Evolutionary conservation across 1,284 basidiomycete genomes (phyloP), one percentile per base, ranked within the genome.

Genomic region (Cronartium quercuum): DNA sequence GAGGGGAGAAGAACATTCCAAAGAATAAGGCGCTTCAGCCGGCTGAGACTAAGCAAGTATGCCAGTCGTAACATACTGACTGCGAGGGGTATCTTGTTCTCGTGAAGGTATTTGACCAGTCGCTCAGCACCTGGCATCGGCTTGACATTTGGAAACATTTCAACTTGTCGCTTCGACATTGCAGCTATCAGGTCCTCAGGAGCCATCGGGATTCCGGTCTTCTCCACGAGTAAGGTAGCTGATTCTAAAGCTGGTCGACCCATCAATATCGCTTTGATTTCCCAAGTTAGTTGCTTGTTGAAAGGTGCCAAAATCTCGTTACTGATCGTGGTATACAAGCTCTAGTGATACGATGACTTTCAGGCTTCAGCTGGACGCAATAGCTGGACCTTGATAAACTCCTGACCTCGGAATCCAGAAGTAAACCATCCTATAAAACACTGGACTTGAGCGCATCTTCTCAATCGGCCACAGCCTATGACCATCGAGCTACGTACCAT

Each of bases 231-330:
- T 15, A 62, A 57, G 41, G 77, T 67, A 0, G 79, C 80, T 2
- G 81, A 81, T 61, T 79, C 79, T 6, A 80, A 76, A 63, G 81
- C 80, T 1, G 81, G 81, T 66, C 79, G 79, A 41, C 81, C 81
- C 81, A 82, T 82, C 1, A 82, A 77, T 60, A 77, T 77, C 35
- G 79, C 77, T 76, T 82, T 82, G 80, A 82, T 81, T 57, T 79
- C 80, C 81, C 81, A 82, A 1, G 79, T 80, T 77, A 81, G 80
- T 76, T 81, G 77, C 65, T 81, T 82, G 51, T 81, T 81, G 60
- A 81, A 81, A 0, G 81, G 81, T 29, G 57, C 70, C 34, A 82
- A 76, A 6, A 82, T 77, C 44, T 81, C 79, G 68, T 82, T 82
- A 70, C 81, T 81, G 34, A 81, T 80, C 3, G 76, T 77, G 37